Percentiles rank a stretch among this genome's conserved stretches.
Evolutionary conservation across 768 basidiomycete genomes (phyloP).

Genomic region (Asterophora parasitica): DNA sequence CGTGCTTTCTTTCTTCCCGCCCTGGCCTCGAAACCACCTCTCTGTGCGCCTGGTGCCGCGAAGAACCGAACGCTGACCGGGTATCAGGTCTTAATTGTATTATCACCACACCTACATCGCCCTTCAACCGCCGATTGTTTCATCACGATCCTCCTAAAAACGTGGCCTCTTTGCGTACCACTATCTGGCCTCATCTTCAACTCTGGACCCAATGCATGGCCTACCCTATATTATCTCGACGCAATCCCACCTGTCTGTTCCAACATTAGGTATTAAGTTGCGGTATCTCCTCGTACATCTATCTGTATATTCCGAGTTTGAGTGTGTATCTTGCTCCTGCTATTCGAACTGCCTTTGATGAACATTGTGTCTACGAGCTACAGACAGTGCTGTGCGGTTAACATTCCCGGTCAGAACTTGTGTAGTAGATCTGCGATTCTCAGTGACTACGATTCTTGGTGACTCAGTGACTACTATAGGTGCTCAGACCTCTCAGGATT

Average conservation of each 20-base stretch:
- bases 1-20: slow-evolving; percentile 37
- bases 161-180: background rate
- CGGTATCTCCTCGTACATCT: slow-evolving; percentile 1
- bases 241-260: background rate
- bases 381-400: too few relatives aligned
- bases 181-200: background rate
- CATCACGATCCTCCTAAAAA: background rate
- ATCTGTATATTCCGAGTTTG: slow-evolving; percentile 1
- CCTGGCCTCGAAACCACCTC: slow-evolving; percentile 11
- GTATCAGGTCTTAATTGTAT: slow-evolving; percentile 67
- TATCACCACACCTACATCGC: slow-evolving; percentile 6
- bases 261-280: slow-evolving; percentile 11
- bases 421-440: too few relatives aligned
- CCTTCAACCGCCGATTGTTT: background rate
- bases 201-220: background rate
- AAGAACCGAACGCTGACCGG: slow-evolving; percentile 53
- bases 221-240: background rate
- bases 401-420: too few relatives aligned
- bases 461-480: too few relatives aligned
- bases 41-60: slow-evolving; percentile 12
- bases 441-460: too few relatives aligned
- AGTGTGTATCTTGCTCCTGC: slow-evolving; percentile 5
- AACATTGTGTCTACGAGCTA: too few relatives aligned
- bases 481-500: too few relatives aligned
- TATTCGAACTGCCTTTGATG: too few relatives aligned